These are phyloP conservation scores for Trichoderma breve DNA, from an alignment of 2,329 filamentous ascomycete species.

Conservation along the genomic window DNA sequence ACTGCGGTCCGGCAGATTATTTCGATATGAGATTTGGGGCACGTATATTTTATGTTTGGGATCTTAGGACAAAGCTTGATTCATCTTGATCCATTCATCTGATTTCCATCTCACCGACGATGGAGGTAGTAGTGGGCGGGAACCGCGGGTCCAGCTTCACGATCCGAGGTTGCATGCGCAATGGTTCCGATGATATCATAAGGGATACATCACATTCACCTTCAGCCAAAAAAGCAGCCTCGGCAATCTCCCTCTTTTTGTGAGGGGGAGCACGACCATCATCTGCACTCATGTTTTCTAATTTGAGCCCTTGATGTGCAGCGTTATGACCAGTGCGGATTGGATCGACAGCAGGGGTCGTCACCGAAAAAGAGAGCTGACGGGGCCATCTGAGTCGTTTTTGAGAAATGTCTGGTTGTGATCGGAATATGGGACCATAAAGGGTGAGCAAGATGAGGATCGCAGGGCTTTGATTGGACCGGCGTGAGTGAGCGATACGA, in stretches of 20 bases:
- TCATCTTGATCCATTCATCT: background rate
- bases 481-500: background rate
- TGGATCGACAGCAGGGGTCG: background rate
- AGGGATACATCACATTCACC: background rate
- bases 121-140: background rate
- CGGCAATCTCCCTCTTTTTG: background rate
- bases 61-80: fast-evolving
- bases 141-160: background rate
- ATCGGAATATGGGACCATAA: background rate
- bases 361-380: background rate
- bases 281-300: background rate
- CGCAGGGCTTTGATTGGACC: background rate
- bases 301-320: background rate
- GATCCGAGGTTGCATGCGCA: background rate
- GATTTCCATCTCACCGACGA: background rate
- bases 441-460: background rate
- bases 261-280: background rate
- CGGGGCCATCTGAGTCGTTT: background rate
- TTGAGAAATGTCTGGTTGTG: background rate
- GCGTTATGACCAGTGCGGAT: background rate
- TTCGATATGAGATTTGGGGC: background rate
- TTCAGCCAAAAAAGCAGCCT: background rate
- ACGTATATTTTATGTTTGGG: background rate
- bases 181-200: background rate
- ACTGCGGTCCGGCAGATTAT: background rate